Evolutionary conservation across 2,329 filamentous ascomycete species (phyloP).

Genomic region (Pseudogymnoascus sp.): DNA sequence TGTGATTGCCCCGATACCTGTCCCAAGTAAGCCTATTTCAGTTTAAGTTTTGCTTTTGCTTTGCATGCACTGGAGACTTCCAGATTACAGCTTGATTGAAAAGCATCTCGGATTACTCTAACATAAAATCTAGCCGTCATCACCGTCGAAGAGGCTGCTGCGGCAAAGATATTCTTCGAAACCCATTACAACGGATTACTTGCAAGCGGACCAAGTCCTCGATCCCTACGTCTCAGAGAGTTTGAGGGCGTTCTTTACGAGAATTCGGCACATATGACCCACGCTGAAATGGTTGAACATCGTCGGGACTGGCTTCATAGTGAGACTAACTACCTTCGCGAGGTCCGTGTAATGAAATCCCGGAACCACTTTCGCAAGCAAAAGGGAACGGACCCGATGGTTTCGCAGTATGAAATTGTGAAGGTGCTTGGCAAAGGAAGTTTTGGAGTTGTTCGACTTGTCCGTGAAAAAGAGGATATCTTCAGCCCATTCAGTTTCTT

Average conservation of each 20-base stretch:
- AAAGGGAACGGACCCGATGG: slow-evolving; percentile 39
- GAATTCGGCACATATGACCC: slow-evolving; percentile 36
- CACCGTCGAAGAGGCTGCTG: slow-evolving; percentile 71
- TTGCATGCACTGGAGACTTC: background rate
- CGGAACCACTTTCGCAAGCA: slow-evolving; percentile 36
- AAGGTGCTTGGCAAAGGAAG: slow-evolving; percentile 86
- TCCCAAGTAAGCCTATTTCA: slow-evolving; percentile 22
- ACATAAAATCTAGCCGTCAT: slow-evolving; percentile 21
- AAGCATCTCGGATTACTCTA: background rate
- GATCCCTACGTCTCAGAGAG: slow-evolving; percentile 52
- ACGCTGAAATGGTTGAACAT: slow-evolving; percentile 46
- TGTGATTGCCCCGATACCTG: slow-evolving; percentile 18
- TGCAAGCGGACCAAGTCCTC: slow-evolving; percentile 44
- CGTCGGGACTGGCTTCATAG: slow-evolving; percentile 54
- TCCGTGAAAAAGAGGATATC: slow-evolving; percentile 53
- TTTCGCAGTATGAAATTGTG: slow-evolving; percentile 69
- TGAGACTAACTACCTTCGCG: slow-evolving; percentile 70
- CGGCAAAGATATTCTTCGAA: slow-evolving; percentile 81
- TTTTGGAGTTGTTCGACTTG: slow-evolving; percentile 85
- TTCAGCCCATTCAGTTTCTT: slow-evolving; percentile 17
- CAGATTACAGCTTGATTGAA: background rate
- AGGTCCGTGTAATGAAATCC: slow-evolving; percentile 62
- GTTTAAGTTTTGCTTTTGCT: background rate
- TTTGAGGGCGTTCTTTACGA: slow-evolving; percentile 58
- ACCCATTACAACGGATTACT: slow-evolving; percentile 72